Conservation (phyloP, 2,329 filamentous ascomycete genomes). For the Alternaria atra region DNA sequence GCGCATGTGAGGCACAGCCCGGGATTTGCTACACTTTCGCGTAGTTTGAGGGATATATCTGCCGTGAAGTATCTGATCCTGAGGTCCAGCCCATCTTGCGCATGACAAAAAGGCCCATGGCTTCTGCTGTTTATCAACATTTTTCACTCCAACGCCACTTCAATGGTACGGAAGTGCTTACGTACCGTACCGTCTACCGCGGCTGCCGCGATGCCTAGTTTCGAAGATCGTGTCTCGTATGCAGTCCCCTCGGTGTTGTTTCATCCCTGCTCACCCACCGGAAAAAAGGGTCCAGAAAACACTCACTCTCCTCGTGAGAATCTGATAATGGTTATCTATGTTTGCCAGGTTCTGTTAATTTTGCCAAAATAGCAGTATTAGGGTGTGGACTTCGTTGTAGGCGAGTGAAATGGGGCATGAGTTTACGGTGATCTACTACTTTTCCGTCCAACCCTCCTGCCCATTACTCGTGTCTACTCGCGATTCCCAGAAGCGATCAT, state of each 20-base stretch:
- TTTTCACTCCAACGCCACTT: background rate
- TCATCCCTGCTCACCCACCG: background rate
- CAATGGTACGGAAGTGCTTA: background rate
- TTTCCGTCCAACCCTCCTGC: background rate
- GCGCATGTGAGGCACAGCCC: background rate
- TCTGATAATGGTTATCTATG: background rate
- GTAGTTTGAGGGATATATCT: background rate
- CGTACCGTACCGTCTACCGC: background rate
- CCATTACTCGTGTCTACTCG: background rate
- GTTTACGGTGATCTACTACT: background rate
- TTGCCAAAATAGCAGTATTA: background rate
- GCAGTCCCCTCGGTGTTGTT: background rate
- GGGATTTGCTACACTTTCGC: background rate
- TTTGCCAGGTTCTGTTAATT: background rate
- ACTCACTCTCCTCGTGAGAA: background rate
- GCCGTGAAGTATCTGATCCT: background rate
- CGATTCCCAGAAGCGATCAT: background rate
- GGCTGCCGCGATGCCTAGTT: background rate
- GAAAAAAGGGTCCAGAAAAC: background rate
- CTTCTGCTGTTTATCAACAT: background rate
- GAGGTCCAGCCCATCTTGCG: background rate
- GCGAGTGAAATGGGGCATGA: background rate
- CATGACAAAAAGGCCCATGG: background rate
- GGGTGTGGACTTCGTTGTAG: background rate
- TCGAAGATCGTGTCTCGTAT: background rate